Conservation (phyloP, 1,284 basidiomycete genomes). For the Takashimella tepidaria region DNA sequence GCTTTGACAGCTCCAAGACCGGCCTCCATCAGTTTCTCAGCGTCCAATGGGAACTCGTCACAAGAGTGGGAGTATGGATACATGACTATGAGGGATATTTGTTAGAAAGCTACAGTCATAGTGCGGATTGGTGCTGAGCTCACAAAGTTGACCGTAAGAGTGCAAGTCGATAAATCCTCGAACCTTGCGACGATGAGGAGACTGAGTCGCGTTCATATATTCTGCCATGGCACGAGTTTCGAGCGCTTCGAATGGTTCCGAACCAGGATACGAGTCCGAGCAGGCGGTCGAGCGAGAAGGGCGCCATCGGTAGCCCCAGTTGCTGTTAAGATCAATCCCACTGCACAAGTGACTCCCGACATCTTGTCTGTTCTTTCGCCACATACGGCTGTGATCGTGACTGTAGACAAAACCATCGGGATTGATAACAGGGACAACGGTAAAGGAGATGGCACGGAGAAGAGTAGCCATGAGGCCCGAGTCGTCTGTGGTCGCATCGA, state of each 20-base stretch:
- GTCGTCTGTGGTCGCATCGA: slow-evolving; percentile 50
- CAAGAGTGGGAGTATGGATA: slow-evolving; percentile 73
- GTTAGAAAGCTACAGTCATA: background rate
- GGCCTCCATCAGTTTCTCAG: slow-evolving; percentile 75
- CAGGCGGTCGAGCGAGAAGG: slow-evolving; percentile 47
- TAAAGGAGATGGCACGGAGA: slow-evolving; percentile 62
- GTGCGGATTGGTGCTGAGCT: slow-evolving; percentile 33
- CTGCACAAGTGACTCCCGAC: slow-evolving; percentile 45
- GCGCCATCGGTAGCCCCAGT: slow-evolving; percentile 55
- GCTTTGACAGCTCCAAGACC: slow-evolving; percentile 65
- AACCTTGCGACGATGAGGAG: slow-evolving; percentile 26
- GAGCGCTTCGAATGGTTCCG: slow-evolving; percentile 64
- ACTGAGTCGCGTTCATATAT: slow-evolving; percentile 53
- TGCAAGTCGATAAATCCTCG: slow-evolving; percentile 67
- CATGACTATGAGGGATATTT: slow-evolving; percentile 51
- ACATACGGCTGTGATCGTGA: slow-evolving; percentile 62
- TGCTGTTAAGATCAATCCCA: slow-evolving; percentile 77
- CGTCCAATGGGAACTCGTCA: slow-evolving; percentile 61
- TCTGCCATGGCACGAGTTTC: slow-evolving; percentile 71
- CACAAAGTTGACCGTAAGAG: slow-evolving; percentile 77
- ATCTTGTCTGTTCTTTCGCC: slow-evolving; percentile 75
- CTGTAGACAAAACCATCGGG: slow-evolving; percentile 76
- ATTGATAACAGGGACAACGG: slow-evolving; percentile 72
- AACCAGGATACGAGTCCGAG: slow-evolving; percentile 67
- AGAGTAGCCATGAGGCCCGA: slow-evolving; percentile 43